Conservation (phyloP, 306 rosid species). For the Vigna radiata region DNA sequence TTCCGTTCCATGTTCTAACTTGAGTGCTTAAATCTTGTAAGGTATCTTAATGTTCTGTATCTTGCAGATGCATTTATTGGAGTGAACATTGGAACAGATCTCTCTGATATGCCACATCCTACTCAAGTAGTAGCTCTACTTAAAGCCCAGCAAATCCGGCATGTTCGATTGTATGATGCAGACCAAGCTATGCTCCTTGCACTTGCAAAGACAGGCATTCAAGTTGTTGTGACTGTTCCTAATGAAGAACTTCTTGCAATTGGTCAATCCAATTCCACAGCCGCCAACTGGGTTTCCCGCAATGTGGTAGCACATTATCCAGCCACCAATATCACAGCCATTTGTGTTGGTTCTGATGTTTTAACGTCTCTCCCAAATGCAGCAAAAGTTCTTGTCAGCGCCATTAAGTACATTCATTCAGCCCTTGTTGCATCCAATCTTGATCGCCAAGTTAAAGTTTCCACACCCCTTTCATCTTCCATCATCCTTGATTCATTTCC, state of each 20-base stretch:
- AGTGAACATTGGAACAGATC: conserved; percentile 86
- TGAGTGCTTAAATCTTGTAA: background rate
- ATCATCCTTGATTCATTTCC: conserved; percentile 88
- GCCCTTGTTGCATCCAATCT: conserved; percentile 84
- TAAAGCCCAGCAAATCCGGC: conserved; percentile 76
- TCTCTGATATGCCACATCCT: conserved; percentile 87
- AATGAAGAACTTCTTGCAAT: conserved; percentile 81
- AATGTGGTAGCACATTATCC: conserved; percentile 88
- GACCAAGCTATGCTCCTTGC: conserved; percentile 82
- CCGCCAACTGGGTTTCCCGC: conserved; percentile 85
- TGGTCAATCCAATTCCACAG: conserved; percentile 81
- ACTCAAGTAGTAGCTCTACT: conserved; percentile 84
- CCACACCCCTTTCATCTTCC: conserved; percentile 78
- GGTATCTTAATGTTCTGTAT: conserved; percentile 36
- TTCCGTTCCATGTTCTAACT: conserved; percentile 34
- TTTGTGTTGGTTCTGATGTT: conserved; percentile 85
- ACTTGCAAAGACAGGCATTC: conserved; percentile 76
- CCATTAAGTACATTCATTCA: conserved; percentile 75
- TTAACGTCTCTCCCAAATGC: conserved; percentile 72
- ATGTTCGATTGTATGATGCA: conserved; percentile 70
- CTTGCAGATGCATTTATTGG: conserved; percentile 76
- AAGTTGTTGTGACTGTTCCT: conserved; percentile 75
- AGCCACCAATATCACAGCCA: conserved; percentile 82
- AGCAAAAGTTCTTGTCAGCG: conserved; percentile 72
- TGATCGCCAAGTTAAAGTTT: conserved; percentile 75